Conservation (phyloP, 257 asterid genomes). For the Ehretia macrophylla region DNA sequence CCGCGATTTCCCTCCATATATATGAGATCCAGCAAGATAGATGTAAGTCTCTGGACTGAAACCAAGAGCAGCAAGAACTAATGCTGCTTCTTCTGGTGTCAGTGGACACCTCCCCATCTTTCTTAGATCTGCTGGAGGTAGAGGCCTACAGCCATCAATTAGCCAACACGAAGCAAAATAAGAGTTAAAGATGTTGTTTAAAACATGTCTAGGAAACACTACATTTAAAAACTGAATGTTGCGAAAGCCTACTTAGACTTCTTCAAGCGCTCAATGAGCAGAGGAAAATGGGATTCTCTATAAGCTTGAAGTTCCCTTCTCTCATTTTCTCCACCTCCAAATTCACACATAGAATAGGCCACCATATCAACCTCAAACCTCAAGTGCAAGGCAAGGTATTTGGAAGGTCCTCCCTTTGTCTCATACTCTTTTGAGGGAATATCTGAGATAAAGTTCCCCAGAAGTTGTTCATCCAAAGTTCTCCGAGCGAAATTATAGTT, state of each 20-base stretch:
- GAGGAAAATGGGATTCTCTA: constrained; percentile 80
- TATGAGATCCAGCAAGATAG: constrained; percentile 83
- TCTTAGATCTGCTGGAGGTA: constrained; percentile 52
- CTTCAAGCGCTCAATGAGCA: constrained; percentile 70
- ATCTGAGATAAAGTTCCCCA: constrained; percentile 55
- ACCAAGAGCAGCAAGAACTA: constrained; percentile 81
- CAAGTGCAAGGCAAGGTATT: constrained; percentile 84
- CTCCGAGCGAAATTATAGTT: constrained; percentile 34
- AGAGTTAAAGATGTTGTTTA: not conserved
- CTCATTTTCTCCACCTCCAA: constrained; percentile 86
- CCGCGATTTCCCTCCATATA: constrained; percentile 72
- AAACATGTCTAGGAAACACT: not conserved
- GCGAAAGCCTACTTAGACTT: constrained; percentile 37
- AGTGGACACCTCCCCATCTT: constrained; percentile 74
- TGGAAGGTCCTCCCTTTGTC: constrained; percentile 26
- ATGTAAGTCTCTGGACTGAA: constrained; percentile 54
- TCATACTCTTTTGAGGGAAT: constrained; percentile 17
- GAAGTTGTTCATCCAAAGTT: constrained; percentile 62
- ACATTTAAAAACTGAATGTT: not conserved
- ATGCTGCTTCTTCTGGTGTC: constrained; percentile 95
- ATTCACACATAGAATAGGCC: constrained; percentile 89
- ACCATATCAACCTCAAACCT: constrained; percentile 97
- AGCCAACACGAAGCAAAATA: not conserved
- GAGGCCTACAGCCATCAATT: constrained; percentile 27
- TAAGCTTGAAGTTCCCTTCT: constrained; percentile 60